Base-by-base conservation (phyloP, 1,284 basidiomycete species). In the Wolfiporia cocos region DNA sequence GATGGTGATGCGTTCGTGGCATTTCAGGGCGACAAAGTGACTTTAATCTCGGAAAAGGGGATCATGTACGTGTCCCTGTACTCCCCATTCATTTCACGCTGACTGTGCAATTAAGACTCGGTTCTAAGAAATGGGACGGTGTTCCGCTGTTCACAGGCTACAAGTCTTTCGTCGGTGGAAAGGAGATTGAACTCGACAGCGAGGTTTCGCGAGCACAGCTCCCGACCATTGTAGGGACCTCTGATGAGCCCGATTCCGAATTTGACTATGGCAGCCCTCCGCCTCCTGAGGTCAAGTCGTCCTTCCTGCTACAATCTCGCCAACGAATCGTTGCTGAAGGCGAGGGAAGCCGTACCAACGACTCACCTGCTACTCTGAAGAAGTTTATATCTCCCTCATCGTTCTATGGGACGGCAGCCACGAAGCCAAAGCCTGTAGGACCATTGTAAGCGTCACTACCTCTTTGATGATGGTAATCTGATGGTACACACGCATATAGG, bases 1-100 rank as follows among this genome's bases (percentile, higher is more conserved):
- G 90, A 93, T 52, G 87, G 85, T 3, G 83, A 86, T 52, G 82
- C 74, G 3, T 85, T 71, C 54, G 64, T 88, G 12, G 73, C 74
- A 19, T 63, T 69, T 29, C 58, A 62, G 30, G 70, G 65, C 5
- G 69, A 69, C 7, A 76, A 72, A 46, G 55, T 84, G 14, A 76
- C 70, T 1, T 70, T 89, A 61, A 64, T 85, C 21, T 78, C 80
- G 2, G 85, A 88, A 49, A 70, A 71, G 38, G 86, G 86, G 11
- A 77, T 81, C 63, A 61, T 77, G 86, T 87, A 53, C 46, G 74
- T 56, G 22, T 5, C 19, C 43, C 29, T 37, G 5, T 28, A 34
- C 32, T 32, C 41, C 5, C 29, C 17, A 18, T 15, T 21, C 44
- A 10, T 37, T 24, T 47, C 46, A 22, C 31, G 41, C 23, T 44